Evolutionary conservation across 2,329 filamentous ascomycete genomes (phyloP), one percentile per base, ranked within the genome.

Genomic region (Fusarium cicatricum): DNA sequence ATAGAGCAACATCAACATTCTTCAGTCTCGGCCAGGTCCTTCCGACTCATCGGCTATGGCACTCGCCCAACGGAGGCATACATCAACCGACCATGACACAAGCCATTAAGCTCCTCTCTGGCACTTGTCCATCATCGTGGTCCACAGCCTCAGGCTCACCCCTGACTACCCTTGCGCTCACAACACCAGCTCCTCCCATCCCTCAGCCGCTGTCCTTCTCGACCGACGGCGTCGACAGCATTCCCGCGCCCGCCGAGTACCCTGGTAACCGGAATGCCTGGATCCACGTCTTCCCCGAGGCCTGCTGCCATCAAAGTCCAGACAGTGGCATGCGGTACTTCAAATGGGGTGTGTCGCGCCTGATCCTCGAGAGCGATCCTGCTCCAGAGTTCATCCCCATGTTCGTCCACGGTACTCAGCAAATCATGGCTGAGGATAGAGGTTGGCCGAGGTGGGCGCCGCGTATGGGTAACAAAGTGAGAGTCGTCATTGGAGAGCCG

Each of bases 221-320:
- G 5, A 92, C 91, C 4, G 87, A 83, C 51, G 87, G 86, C 37
- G 65, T 68, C 14, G 90, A 94, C 74, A 77, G 75, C 32, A 90
- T 91, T 71, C 79, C 83, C 1, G 84, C 91, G 0, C 92, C 92
- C 1, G 88, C 91, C 2, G 84, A 87, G 41, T 93, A 90, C 72
- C 74, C 85, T 2, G 82, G 77, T 60, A 88, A 92, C 67, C 86
- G 85, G 39, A 84, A 90, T 73, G 85, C 86, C 38, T 99, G 95
- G 95, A 80, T 99, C 4, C 95, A 99, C 74, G 89, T 98, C 49
- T 98, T 98, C 74, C 95, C 95, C 11, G 95, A 99, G 76, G 95
- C 92, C 41, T 92, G 90, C 74, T 92, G 97, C 39, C 93, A 98
- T 75, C 95, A 99, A 77, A 88, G 92, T 64, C 84, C 89, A 2